Base-by-base conservation (phyloP, 352 stramenopile genomes). In the Globisporangium mamillatum region DNA sequence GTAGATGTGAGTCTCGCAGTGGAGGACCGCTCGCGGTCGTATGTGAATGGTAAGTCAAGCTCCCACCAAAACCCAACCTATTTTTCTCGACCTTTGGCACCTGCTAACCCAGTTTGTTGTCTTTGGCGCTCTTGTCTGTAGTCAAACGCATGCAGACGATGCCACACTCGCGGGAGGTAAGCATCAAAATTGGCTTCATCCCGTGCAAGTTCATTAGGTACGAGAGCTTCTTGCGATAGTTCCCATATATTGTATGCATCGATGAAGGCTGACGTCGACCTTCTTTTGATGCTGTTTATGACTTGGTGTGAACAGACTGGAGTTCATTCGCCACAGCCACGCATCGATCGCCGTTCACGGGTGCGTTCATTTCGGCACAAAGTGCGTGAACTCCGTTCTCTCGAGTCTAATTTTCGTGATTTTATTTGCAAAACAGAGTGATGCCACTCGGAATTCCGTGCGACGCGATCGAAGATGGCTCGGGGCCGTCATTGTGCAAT, bases 1-100 rank as follows among this genome's bases (percentile, higher is more conserved):
- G 77, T 93, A 22, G 74, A 85, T 66, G 77, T 93, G 55, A 89
- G 80, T 25, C 68, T 93, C 60, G 82, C 85, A 2, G 68, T 91
- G 27, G 82, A 93, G n/a, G 82, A 93, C 56, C 79, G 73, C 29
- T 75, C 71, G 29, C 82, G 79, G 14, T 86, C 84, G 25, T 93
- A 86, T 56, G 77, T 93, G 52, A 75, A 67, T 46, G 77, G 84
- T 89, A 70, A 16, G 63, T 12, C 27, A 25, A 6, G 32, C 18
- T 9, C 27, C n/a, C 2, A 9, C 6, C 20, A 24, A 5, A 9
- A 20, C 27, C 24, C 18, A 48, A 24, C 41, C 25, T 44, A 9
- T 4, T 29, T 46, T 8, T 44, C 22, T 41, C 27, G 8, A 60
- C 25, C 16, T 27, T 41, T 25, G 54, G 16, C 20, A 54, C 8